phyloP scores from a whole-genome alignment of 2,329 filamentous ascomycete species.

The Aspergillus bombycis region DNA sequence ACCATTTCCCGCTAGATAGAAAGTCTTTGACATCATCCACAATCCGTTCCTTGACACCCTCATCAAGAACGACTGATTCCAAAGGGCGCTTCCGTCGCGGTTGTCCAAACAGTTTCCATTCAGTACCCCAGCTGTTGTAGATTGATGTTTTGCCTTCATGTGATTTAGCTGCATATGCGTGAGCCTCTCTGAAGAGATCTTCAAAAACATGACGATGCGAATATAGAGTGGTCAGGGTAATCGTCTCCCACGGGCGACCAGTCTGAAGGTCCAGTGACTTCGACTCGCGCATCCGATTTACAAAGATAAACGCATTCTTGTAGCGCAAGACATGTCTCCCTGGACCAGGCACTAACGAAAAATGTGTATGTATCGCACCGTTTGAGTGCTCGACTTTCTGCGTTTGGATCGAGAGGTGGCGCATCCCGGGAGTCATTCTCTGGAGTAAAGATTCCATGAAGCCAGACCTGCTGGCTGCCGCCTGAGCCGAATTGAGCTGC shows the following conservation, averaged over 20 bases:
- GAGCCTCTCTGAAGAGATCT: conserved; percentile 84
- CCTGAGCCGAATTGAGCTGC: conserved; percentile 59
- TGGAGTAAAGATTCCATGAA: conserved; percentile 58
- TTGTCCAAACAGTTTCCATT: conserved; percentile 84
- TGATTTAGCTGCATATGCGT: conserved; percentile 74
- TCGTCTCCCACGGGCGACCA: conserved; percentile 90
- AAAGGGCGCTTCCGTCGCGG: conserved; percentile 84
- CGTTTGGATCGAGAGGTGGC: conserved; percentile 68
- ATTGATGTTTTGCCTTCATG: conserved; percentile 93
- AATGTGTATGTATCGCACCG: conserved; percentile 74
- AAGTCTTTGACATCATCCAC: conserved; percentile 83
- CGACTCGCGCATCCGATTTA: conserved; percentile 81
- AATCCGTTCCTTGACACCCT: conserved; percentile 80
- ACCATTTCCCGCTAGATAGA: conserved; percentile 78
- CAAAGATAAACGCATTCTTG: conserved; percentile 81
- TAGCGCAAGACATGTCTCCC: conserved; percentile 87
- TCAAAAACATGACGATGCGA: conserved; percentile 87
- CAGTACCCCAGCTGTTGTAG: conserved; percentile 80
- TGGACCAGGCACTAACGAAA: conserved; percentile 87
- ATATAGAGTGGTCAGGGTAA: conserved; percentile 90
- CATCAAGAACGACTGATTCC: conserved; percentile 82
- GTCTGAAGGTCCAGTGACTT: conserved; percentile 78
- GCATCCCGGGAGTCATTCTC: conserved; percentile 62
- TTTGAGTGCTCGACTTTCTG: conserved; percentile 64
- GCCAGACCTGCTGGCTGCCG: conserved; percentile 44